A percentile compares a stretch with the other conserved stretches of the same genome.
These are phyloP conservation scores for Papilionanthe hybrid DNA, from an alignment of 116 monocot genomes.

Conservation along the genomic window DNA sequence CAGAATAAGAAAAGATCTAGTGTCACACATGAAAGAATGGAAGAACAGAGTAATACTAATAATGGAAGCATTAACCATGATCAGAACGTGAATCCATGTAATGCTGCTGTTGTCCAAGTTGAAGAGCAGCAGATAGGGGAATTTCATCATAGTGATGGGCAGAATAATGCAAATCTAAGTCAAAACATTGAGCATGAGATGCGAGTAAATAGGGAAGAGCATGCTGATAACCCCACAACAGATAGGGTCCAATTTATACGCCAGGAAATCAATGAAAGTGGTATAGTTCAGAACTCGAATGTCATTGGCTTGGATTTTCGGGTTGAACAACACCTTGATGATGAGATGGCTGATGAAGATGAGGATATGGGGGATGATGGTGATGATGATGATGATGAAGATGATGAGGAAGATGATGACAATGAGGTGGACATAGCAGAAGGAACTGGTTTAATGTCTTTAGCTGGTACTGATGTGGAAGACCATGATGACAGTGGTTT, in stretches of 20 bases:
- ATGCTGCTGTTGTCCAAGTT: conserved; percentile 15
- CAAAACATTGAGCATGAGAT: conserved; percentile 26
- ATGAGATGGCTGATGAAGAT: conserved; percentile 64
- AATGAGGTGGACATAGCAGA: conserved; percentile 54
- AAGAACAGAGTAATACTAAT: conserved; percentile 16
- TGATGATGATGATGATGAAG: conserved; percentile 20
- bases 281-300: conserved; percentile 25
- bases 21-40: conserved; percentile 31
- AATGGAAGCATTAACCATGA: conserved; percentile 17
- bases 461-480: conserved; percentile 68
- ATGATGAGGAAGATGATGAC: conserved; percentile 69
- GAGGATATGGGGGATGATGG: conserved; percentile 50
- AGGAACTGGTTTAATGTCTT: conserved; percentile 60
- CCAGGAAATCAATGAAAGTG: conserved; percentile 35
- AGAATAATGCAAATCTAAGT: conserved; percentile 16
- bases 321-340: conserved; percentile 42
- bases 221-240: conserved; percentile 19
- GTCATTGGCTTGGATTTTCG: conserved; percentile 45
- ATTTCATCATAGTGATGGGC: conserved; percentile 23
- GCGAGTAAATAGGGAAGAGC: conserved; percentile 25
- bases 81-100: conserved; percentile 21
- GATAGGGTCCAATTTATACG: conserved; percentile 39
- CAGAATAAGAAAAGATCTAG: conserved; percentile 33
- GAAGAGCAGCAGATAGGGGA: conserved; percentile 24
- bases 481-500: conserved; percentile 63